These are phyloP conservation scores for Sugiyamaella sp. DNA, from an alignment of 1,139 yeast genomes.

Conservation along the genomic window DNA sequence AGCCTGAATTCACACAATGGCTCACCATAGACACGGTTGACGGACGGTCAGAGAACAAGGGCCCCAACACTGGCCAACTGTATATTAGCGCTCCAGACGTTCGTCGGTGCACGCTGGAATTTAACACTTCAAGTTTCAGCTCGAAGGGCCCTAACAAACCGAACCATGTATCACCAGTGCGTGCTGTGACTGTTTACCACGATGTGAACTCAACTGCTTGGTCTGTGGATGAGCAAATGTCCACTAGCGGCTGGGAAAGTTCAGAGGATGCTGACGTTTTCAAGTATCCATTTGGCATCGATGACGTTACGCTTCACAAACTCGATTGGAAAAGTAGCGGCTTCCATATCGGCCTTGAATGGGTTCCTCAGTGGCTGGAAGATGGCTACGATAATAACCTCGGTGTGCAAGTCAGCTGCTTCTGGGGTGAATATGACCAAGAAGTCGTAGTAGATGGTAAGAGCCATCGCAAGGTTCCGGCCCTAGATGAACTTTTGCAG, in stretches of 20 bases:
- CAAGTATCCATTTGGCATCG: slow-evolving; percentile 54
- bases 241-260: slow-evolving; percentile 17
- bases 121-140: slow-evolving; percentile 52
- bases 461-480: slow-evolving; percentile 57
- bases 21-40: slow-evolving; percentile 28
- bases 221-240: slow-evolving; percentile 2
- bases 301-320: slow-evolving; percentile 63
- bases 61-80: slow-evolving; percentile 67
- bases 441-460: slow-evolving; percentile 40
- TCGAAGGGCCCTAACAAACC: slow-evolving; percentile 36
- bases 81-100: slow-evolving; percentile 60
- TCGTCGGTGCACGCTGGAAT: slow-evolving; percentile 62
- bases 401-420: slow-evolving; percentile 63
- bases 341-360: slow-evolving; percentile 68
- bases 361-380: slow-evolving; percentile 71
- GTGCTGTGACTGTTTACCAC: slow-evolving; percentile 56
- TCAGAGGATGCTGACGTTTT: slow-evolving; percentile 26
- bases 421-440: slow-evolving; percentile 71
- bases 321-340: slow-evolving; percentile 57
- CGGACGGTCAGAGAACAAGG: slow-evolving; percentile 44
- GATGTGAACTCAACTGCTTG: slow-evolving; percentile 34
- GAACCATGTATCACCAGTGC: slow-evolving; percentile 55
- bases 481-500: slow-evolving; percentile 64
- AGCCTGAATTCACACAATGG: slow-evolving; percentile 48
- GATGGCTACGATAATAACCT: slow-evolving; percentile 45